A percentile compares a stretch with the other conserved stretches of the same genome.
These are phyloP conservation scores for Halteria grandinella DNA, from an alignment of 73 alveolate genomes.

Conservation along the genomic window DNA sequence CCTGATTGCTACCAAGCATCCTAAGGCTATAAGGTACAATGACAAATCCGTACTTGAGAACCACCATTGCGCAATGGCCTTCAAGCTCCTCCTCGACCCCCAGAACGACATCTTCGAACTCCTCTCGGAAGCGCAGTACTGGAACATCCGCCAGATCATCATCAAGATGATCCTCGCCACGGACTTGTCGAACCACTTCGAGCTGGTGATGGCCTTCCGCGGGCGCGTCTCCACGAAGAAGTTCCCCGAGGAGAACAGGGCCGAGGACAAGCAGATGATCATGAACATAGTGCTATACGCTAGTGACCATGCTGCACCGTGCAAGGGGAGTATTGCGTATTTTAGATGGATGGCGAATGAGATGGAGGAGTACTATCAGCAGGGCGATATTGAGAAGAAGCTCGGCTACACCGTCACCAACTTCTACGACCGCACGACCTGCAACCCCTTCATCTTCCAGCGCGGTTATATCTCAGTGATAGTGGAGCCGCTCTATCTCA, in stretches of 20 bases:
- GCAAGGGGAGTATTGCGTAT: constrained; percentile 63
- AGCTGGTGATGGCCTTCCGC: constrained; percentile 58
- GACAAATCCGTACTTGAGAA: constrained; percentile 87
- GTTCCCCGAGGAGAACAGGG: constrained; percentile 77
- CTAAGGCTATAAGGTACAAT: constrained; percentile 89
- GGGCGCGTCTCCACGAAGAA: constrained; percentile 52
- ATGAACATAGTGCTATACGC: constrained; percentile 64
- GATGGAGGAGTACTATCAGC: constrained; percentile 86
- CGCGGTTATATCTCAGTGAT: constrained; percentile 70
- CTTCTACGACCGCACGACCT: constrained; percentile 74
- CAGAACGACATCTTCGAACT: constrained; percentile 80
- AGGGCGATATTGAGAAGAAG: constrained; percentile 87
- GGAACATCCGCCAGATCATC: constrained; percentile 83
- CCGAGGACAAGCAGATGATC: constrained; percentile 67
- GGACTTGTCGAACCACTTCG: constrained; percentile 80
- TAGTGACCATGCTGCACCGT: constrained; percentile 71
- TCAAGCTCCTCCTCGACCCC: constrained; percentile 78
- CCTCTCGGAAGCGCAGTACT: constrained; percentile 73
- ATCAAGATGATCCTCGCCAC: constrained; percentile 85
- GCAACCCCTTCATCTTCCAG: constrained; percentile 74
- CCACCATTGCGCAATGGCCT: constrained; percentile 91
- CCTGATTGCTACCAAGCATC: constrained; percentile 78
- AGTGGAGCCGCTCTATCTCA: constrained; percentile 62
- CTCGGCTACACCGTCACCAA: constrained; percentile 71
- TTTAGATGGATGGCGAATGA: constrained; percentile 81